phyloP scores from a whole-genome alignment of 2,329 filamentous ascomycete genomes.

The Pezicula rhizophila region DNA sequence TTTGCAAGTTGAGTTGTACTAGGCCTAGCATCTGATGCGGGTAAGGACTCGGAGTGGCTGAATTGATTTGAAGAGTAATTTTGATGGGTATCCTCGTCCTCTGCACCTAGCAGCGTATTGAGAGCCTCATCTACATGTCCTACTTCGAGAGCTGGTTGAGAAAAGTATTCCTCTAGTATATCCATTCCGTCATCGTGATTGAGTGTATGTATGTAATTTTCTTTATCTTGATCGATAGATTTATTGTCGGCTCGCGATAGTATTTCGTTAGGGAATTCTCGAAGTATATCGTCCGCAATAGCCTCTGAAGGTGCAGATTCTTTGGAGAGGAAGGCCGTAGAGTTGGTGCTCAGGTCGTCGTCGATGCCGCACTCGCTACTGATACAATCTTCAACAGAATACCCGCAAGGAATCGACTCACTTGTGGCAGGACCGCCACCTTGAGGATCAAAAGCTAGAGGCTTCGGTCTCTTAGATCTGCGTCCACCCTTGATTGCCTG shows the following conservation, averaged over 20 bases:
- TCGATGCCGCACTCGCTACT: neutral
- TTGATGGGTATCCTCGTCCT: neutral
- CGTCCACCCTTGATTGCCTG: neutral
- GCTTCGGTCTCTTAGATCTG: neutral
- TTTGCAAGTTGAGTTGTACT: too few relatives aligned
- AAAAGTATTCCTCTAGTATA: too few relatives aligned
- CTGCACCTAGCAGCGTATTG: neutral
- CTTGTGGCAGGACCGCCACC: neutral
- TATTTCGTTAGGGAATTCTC: too few relatives aligned
- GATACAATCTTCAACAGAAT: neutral
- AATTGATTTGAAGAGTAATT: neutral
- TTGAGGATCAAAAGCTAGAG: neutral
- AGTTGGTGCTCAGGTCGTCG: neutral
- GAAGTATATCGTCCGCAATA: too few relatives aligned
- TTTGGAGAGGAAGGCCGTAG: neutral
- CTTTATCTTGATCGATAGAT: too few relatives aligned
- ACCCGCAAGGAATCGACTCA: neutral
- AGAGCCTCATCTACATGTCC: too few relatives aligned
- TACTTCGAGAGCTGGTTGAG: too few relatives aligned
- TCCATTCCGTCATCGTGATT: too few relatives aligned
- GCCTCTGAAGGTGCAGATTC: too few relatives aligned
- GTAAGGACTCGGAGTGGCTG: neutral
- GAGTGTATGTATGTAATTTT: neutral
- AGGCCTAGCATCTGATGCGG: neutral
- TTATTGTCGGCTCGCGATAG: too few relatives aligned